Base-by-base conservation (phyloP, 2,329 filamentous ascomycete species). In the Boeremia exigua region DNA sequence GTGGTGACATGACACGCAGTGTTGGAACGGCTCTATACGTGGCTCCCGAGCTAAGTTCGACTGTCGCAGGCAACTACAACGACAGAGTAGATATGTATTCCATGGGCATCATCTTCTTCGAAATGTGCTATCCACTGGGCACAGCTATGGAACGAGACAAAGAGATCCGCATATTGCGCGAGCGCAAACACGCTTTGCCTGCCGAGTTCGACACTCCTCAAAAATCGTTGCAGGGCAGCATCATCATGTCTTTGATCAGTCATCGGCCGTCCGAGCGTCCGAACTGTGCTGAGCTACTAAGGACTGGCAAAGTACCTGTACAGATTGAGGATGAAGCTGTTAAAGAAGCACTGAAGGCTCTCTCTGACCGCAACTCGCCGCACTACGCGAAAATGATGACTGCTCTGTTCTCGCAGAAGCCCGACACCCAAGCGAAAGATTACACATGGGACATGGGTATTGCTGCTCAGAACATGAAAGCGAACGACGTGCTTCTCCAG, bases 81-180 rank as follows among this genome's bases (percentile, higher is more conserved):
- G 88, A 91, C 54, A 98, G 97, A 75, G 93, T 98, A 1, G 95
- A 99, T 84, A 98, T 99, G 94, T 99, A 95, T 72, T 97, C 94
- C 0, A 82, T 99, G 37, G 95, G 95, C 0, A 90, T 99, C 60
- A 98, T 99, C 54, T 96, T 99, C 78, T 98, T 97, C 65, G 95
- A 99, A 76, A 99, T 99, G 95, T 96, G 90, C 69, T 81, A 85
- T 62, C 78, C 82, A 3, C 75, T 88, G 39, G 78, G 79, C 15
- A 88, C 86, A 0, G 81, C 78, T 2, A 88, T 88, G 84, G 87
- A 89, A 68, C 80, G 86, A 36, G 83, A 84, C 58, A 78, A 82
- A 36, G 81, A 93, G 4, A 81, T 97, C 27, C 84, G 88, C 48
- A 80, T 84, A 50, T 81, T 97, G 37, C 85, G 91, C 40, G 83